Evolutionary conservation across 108 stramenopile species (phyloP).

Genomic region (Stephanodiscus triporus): DNA sequence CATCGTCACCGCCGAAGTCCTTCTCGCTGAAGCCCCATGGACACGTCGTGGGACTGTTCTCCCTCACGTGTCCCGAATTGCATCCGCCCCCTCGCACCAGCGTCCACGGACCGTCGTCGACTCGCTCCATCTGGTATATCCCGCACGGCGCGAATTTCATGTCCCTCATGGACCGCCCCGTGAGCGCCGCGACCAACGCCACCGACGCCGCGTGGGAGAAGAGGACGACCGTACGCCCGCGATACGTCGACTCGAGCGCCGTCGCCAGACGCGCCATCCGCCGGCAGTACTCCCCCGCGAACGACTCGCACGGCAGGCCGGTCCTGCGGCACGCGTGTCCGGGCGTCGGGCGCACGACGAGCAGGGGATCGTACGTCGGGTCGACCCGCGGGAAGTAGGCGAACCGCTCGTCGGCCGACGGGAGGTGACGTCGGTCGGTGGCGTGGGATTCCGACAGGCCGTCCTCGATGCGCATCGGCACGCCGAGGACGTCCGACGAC

Average conservation of each 20-base stretch:
- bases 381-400: slow-evolving; percentile 43
- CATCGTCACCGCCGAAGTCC: slow-evolving; percentile 32
- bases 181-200: slow-evolving; percentile 37
- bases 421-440: slow-evolving; percentile 21
- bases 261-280: slow-evolving; percentile 29
- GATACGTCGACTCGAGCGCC: slow-evolving; percentile 17
- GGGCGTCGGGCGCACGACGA: slow-evolving; percentile 25
- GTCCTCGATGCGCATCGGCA: slow-evolving; percentile 42
- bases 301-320: slow-evolving; percentile 37
- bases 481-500: slow-evolving; percentile 20
- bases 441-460: slow-evolving; percentile 42
- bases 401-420: slow-evolving; percentile 33
- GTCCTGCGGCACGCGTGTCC: slow-evolving; percentile 39
- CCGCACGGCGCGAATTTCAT: slow-evolving; percentile 51
- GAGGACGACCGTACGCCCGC: slow-evolving; percentile 20
- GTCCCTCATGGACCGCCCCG: slow-evolving; percentile 28
- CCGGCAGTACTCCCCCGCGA: slow-evolving; percentile 26
- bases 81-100: slow-evolving; percentile 22
- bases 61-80: slow-evolving; percentile 31
- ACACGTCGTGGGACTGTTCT: slow-evolving; percentile 36
- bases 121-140: slow-evolving; percentile 24
- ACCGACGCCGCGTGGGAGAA: slow-evolving; percentile 48
- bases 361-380: slow-evolving; percentile 20
- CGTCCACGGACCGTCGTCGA: slow-evolving; percentile 28
- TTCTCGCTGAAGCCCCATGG: slow-evolving; percentile 42